phyloP scores from a whole-genome alignment of 805 yeast species.

The Cyberlindnera galapagoensis region DNA sequence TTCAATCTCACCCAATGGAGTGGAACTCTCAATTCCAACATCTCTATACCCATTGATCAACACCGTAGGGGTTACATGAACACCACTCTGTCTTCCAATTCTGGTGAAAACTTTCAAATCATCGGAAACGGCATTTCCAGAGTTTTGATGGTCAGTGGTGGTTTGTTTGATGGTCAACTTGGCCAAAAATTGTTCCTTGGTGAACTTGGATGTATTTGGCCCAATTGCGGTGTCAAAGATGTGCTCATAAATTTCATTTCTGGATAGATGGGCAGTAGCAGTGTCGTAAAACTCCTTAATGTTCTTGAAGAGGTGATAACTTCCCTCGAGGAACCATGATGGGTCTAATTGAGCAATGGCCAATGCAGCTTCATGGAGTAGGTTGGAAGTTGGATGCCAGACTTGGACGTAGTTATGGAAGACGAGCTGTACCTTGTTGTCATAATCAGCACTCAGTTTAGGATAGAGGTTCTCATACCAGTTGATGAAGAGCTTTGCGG shows the following conservation, averaged over 20 bases:
- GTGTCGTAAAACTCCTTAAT: constrained; percentile 56
- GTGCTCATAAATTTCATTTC: constrained; percentile 48
- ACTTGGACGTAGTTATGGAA: constrained; percentile 79
- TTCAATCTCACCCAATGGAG: constrained; percentile 36
- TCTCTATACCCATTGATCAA: constrained; percentile 60
- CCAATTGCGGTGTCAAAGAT: constrained; percentile 46
- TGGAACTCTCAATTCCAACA: constrained; percentile 55
- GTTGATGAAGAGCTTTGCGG: constrained; percentile 56
- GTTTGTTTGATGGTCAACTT: constrained; percentile 21
- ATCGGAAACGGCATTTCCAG: constrained; percentile 50
- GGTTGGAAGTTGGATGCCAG: constrained; percentile 76
- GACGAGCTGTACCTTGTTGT: constrained; percentile 50
- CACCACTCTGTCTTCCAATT: constrained; percentile 67
- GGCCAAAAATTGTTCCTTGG: constrained; percentile 27
- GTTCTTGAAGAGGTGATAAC: constrained; percentile 48
- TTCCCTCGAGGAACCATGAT: constrained; percentile 48
- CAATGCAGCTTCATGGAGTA: constrained; percentile 64
- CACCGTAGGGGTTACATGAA: constrained; percentile 84
- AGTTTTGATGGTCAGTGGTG: constrained; percentile 33
- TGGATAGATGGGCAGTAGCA: constrained; percentile 43
- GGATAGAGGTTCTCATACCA: constrained; percentile 51
- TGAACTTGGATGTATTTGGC: constrained; percentile 26
- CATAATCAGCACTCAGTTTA: constrained; percentile 34
- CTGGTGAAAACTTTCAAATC: constrained; percentile 72
- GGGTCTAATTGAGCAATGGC: constrained; percentile 60